Percentiles rank a stretch among this genome's conserved stretches.
These are phyloP conservation scores for Moesziomyces sp. DNA, from an alignment of 1,284 basidiomycete genomes.

Conservation along the genomic window DNA sequence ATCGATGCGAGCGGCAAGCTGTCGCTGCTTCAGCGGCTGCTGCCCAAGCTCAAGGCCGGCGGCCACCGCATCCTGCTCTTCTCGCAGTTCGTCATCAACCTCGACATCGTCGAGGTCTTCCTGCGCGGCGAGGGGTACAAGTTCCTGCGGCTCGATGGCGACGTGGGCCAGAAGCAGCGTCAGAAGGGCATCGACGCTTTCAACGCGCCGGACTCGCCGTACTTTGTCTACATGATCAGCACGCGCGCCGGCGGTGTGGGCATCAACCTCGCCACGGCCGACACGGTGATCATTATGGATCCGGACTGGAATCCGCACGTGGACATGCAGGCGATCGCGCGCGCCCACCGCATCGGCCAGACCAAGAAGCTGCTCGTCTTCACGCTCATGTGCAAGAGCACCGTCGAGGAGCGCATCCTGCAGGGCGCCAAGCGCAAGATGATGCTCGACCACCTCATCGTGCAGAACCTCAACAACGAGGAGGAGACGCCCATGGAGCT, in stretches of 20 bases:
- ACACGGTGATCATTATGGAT: conserved; percentile 91
- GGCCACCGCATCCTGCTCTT: conserved; percentile 67
- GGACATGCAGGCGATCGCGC: conserved; percentile 83
- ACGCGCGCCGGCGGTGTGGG: conserved; percentile 69
- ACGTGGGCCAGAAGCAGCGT: conserved; percentile 43
- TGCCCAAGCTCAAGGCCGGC: conserved; percentile 65
- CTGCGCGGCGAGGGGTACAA: conserved; percentile 63
- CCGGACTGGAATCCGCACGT: conserved; percentile 95
- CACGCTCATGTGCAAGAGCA: conserved; percentile 68
- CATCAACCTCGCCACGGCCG: conserved; percentile 73
- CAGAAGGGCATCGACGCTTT: conserved; percentile 81
- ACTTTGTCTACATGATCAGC: conserved; percentile 64
- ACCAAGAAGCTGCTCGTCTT: conserved; percentile 68
- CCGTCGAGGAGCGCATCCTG: conserved; percentile 68
- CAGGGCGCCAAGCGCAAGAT: conserved; percentile 65
- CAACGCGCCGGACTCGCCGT: conserved; percentile 83
- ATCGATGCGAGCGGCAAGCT: conserved; percentile 85
- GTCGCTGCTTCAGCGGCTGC: conserved; percentile 58
- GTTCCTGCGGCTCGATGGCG: conserved; percentile 62
- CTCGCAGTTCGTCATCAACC: conserved; percentile 65
- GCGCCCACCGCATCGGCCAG: conserved; percentile 77
- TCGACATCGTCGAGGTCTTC: conserved; percentile 68
- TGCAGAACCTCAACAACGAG: conserved; percentile 59
- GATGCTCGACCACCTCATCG: conserved; percentile 68
- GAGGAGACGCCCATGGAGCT: conserved; percentile 58